Conservation (phyloP, 2,329 filamentous ascomycete species). For the Cercospora brassicicola region DNA sequence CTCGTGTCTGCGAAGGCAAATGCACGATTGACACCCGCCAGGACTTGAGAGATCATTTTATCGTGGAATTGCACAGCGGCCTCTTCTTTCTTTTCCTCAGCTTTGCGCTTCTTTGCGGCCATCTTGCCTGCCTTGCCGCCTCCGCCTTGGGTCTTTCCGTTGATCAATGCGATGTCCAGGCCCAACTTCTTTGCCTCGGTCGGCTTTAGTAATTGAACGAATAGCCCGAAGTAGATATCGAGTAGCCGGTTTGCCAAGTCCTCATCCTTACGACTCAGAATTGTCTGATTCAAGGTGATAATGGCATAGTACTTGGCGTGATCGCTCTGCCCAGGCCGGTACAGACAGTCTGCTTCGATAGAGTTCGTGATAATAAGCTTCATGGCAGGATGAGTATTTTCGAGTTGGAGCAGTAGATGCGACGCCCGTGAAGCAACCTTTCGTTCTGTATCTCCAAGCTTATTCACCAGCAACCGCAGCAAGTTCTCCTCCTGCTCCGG, state of each 20-base stretch:
- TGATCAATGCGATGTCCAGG: conserved; percentile 31
- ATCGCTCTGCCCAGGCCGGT: conserved; percentile 80
- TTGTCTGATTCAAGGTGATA: conserved; percentile 96
- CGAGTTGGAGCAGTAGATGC: conserved; percentile 86
- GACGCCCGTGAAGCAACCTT: conserved; percentile 94
- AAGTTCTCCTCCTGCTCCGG: conserved; percentile 96
- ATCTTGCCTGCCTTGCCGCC: conserved; percentile 56
- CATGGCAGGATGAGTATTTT: conserved; percentile 89
- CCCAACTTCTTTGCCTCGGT: conserved; percentile 39
- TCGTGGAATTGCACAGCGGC: conserved; percentile 68
- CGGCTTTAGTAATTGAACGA: conserved; percentile 76
- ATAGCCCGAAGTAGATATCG: conserved; percentile 88
- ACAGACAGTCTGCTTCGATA: conserved; percentile 83
- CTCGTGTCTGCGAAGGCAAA: conserved; percentile 88
- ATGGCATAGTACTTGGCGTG: conserved; percentile 94
- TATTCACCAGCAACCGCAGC: conserved; percentile 87
- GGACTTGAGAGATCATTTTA: conserved; percentile 85
- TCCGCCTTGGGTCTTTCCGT: conserved; percentile 50
- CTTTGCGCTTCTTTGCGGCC: conserved; percentile 50
- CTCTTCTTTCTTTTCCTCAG: conserved; percentile 41
- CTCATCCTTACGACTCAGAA: conserved; percentile 81
- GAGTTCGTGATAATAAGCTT: conserved; percentile 81
- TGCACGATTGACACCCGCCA: conserved; percentile 93
- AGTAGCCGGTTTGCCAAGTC: conserved; percentile 76
- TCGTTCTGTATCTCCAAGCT: conserved; percentile 89